phyloP scores from a whole-genome alignment of 108 stramenopile genomes.

The Cyclotella sp. region DNA sequence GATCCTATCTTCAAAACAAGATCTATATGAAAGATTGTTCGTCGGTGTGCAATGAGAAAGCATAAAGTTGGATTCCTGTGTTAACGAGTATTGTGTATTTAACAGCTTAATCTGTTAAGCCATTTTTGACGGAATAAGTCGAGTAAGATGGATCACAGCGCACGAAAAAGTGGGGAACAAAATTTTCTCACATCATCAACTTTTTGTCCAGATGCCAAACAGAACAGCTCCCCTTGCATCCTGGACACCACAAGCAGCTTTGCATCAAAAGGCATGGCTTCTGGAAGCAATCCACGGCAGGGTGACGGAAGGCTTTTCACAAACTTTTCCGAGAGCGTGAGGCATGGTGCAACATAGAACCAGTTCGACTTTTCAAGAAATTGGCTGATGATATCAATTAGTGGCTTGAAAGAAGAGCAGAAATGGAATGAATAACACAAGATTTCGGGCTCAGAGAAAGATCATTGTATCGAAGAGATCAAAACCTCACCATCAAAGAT shows the following conservation, averaged over 20 bases:
- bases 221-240: constrained; percentile 27
- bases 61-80: constrained; percentile 27
- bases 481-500: constrained; percentile 19
- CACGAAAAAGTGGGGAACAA: neutral
- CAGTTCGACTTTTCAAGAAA: constrained; percentile 27
- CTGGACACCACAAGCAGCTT: constrained; percentile 33
- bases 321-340: constrained; percentile 25
- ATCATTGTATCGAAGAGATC: neutral
- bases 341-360: constrained; percentile 35
- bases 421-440: neutral
- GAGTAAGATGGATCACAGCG: neutral
- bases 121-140: neutral
- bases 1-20: constrained; percentile 25
- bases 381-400: constrained; percentile 29
- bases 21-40: neutral
- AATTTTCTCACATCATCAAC: constrained; percentile 13
- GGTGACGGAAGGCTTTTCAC: constrained; percentile 31
- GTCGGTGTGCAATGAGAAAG: constrained; percentile 4
- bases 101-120: neutral
- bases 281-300: constrained; percentile 3
- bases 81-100: constrained; percentile 1
- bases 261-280: constrained; percentile 13
- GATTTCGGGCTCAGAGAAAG: neutral
- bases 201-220: constrained; percentile 18
- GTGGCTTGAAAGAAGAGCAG: constrained; percentile 10